Conservation (phyloP, 176 grass and related monocot species). For the Carex myosuroides region DNA sequence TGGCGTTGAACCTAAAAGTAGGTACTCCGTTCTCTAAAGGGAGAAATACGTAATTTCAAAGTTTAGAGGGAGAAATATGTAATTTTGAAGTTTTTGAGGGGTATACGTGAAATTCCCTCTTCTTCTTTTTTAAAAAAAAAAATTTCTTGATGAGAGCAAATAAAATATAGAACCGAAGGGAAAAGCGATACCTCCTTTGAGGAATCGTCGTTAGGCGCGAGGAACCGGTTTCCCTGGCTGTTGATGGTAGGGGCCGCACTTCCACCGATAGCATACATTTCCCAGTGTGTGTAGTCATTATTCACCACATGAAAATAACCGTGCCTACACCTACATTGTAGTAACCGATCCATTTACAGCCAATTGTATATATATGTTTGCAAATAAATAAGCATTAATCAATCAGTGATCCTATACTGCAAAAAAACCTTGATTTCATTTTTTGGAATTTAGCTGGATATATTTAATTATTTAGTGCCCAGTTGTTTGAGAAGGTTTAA, state of each 20-base stretch:
- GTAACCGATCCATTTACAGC: background rate
- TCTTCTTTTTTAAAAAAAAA: no score
- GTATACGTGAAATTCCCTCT: no score
- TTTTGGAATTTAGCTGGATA: background rate
- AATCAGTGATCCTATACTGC: background rate
- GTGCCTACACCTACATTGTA: conserved; percentile 12
- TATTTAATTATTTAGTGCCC: background rate
- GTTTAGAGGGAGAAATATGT: no score
- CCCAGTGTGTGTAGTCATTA: conserved; percentile 23
- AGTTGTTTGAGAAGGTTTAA: background rate
- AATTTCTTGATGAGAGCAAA: background rate
- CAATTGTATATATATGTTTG: background rate
- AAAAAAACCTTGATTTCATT: background rate
- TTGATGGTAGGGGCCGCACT: conserved; percentile 15
- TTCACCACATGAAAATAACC: conserved; percentile 27
- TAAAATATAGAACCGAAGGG: background rate
- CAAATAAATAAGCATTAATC: background rate
- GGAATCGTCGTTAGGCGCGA: background rate
- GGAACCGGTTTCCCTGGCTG: conserved; percentile 25
- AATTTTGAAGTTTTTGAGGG: no score
- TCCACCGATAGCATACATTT: conserved; percentile 23
- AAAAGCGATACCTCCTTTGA: conserved; percentile 9
- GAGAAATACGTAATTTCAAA: no score
- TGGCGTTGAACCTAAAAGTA: no score
- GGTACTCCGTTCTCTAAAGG: no score